Conservation (phyloP, 495 filamentous ascomycete genomes). For the Lasiosphaeria hispida region DNA sequence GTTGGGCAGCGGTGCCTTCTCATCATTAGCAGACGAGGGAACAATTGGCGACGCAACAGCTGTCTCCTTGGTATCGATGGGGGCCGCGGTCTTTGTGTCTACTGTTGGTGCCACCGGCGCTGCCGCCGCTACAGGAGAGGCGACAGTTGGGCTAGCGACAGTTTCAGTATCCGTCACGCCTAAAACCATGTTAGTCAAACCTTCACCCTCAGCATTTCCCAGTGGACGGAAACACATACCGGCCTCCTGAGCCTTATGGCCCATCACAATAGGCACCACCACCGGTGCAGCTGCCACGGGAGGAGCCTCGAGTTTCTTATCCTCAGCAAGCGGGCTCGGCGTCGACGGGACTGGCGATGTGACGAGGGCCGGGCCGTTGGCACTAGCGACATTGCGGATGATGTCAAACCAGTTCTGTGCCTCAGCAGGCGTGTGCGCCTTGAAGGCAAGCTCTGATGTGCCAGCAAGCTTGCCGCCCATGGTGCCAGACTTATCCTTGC, state of each 20-base stretch:
- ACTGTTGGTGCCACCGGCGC: background rate
- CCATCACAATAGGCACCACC: slow-evolving; percentile 12
- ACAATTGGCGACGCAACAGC: slow-evolving; percentile 4
- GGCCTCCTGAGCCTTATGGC: slow-evolving; percentile 35
- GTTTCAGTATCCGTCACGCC: slow-evolving; percentile 33
- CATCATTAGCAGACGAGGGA: slow-evolving; percentile 12
- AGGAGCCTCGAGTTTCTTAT: slow-evolving; percentile 20
- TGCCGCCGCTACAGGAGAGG: slow-evolving; percentile 22
- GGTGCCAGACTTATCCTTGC: slow-evolving; percentile 68
- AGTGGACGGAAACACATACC: slow-evolving; percentile 18
- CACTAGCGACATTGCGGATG: slow-evolving; percentile 51
- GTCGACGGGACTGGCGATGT: slow-evolving; percentile 3
- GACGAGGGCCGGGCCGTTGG: slow-evolving; percentile 30
- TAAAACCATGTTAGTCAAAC: background rate
- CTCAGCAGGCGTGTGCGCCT: slow-evolving; percentile 68
- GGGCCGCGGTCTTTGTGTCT: background rate
- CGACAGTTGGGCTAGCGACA: slow-evolving; percentile 34
- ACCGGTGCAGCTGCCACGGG: slow-evolving; percentile 7
- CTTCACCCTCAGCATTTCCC: background rate
- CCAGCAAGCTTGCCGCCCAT: slow-evolving; percentile 53
- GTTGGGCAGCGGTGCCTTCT: slow-evolving; percentile 19
- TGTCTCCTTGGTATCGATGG: background rate
- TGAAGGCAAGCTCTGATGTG: slow-evolving; percentile 52
- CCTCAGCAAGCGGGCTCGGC: slow-evolving; percentile 13
- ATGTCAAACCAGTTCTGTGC: slow-evolving; percentile 81